A percentile compares a stretch with the other conserved stretches of the same genome.
These are phyloP conservation scores for Noccaea bulbosa DNA, from an alignment of 345 rosid species.

Conservation along the genomic window DNA sequence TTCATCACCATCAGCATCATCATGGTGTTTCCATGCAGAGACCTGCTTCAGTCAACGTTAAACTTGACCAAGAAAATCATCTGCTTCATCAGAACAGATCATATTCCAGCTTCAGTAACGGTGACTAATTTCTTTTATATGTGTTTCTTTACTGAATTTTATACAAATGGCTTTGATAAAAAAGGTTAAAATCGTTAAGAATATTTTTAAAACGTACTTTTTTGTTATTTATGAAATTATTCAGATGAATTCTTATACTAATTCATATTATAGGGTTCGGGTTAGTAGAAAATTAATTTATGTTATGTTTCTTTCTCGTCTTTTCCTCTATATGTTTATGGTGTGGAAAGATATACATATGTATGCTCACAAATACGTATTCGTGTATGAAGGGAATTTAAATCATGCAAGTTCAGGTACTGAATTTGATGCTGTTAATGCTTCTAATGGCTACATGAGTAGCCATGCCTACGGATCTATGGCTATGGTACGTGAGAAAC, in stretches of 20 bases:
- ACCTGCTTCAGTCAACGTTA: constrained; percentile 28
- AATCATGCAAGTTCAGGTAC: constrained; percentile 58
- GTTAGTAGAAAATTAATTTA: constrained; percentile 18
- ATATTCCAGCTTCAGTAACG: constrained; percentile 45
- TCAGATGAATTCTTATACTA: neutral
- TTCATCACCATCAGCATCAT: constrained; percentile 27
- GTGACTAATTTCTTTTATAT: constrained; percentile 12
- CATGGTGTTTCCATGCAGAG: constrained; percentile 52
- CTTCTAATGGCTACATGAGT: constrained; percentile 61
- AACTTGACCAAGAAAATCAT: constrained; percentile 40
- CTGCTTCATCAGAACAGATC: constrained; percentile 36
- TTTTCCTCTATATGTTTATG: neutral
- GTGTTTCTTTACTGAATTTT: neutral
- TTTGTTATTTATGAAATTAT: neutral
- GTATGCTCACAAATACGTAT: constrained; percentile 17
- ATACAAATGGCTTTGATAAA: neutral
- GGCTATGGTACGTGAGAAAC: constrained; percentile 31
- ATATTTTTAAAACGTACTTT: neutral
- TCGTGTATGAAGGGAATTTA: constrained; percentile 51
- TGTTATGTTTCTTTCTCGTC: neutral
- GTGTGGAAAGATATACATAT: constrained; percentile 2
- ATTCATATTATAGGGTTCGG: too few relatives aligned
- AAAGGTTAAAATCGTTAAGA: too few relatives aligned
- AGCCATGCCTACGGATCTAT: constrained; percentile 66
- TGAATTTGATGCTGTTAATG: constrained; percentile 48